phyloP scores from a whole-genome alignment of 1,284 basidiomycete genomes.

The Austroboletus novae-zelandiae region DNA sequence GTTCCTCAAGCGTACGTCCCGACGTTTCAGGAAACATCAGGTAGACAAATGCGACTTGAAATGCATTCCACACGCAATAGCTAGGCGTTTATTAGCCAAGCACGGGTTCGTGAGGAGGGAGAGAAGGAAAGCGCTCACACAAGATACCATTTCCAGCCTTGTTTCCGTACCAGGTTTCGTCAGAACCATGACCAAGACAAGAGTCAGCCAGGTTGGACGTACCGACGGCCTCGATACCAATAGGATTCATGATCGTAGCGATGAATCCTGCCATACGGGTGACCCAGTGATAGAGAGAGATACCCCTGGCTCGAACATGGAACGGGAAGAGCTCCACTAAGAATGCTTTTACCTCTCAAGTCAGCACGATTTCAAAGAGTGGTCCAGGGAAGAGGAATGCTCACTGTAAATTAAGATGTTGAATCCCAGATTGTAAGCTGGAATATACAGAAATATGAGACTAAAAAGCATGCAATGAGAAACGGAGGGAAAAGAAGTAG shows the following conservation, averaged over 20 bases:
- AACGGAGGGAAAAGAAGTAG: not conserved
- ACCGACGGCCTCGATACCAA: not conserved
- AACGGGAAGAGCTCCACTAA: not conserved
- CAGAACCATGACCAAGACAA: not conserved
- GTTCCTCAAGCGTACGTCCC: not conserved
- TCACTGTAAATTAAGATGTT: not conserved
- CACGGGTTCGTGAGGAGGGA: not conserved
- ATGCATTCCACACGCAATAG: not conserved
- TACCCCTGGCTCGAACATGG: not conserved
- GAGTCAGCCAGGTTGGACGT: not conserved
- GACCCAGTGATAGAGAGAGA: not conserved
- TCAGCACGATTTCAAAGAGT: too few species aligned
- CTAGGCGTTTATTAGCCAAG: not conserved
- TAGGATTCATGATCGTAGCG: not conserved
- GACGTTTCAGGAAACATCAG: not conserved
- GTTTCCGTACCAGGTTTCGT: not conserved
- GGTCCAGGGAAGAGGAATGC: not conserved
- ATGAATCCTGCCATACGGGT: not conserved
- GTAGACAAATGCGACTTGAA: not conserved
- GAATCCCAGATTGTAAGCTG: not conserved
- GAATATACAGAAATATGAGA: not conserved
- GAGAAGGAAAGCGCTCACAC: not conserved
- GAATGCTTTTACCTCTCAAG: not conserved
- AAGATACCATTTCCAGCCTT: not conserved
- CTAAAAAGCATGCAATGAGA: not conserved